These are phyloP conservation scores for Kazachstania africana DNA, from an alignment of 805 yeast species.

Conservation along the genomic window DNA sequence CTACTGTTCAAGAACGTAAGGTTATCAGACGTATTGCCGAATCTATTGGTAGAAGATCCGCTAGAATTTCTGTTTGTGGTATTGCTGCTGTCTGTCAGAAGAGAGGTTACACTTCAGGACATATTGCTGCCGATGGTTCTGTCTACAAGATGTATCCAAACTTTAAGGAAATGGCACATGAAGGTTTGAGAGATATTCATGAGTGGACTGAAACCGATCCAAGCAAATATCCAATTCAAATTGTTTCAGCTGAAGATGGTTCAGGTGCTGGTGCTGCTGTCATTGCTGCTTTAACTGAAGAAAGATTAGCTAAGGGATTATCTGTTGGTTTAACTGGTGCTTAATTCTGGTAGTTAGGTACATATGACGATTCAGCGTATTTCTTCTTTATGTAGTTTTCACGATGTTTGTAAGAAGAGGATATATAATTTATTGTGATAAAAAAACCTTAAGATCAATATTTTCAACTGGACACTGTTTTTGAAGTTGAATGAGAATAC, in stretches of 20 bases:
- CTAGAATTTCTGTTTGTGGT: conserved; percentile 87
- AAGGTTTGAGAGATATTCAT: conserved; percentile 77
- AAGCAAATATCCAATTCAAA: conserved; percentile 58
- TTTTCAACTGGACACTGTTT: too few species aligned
- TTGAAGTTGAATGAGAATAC: too few species aligned
- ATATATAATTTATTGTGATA: too few species aligned
- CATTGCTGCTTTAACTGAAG: conserved; percentile 86
- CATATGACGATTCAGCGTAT: not conserved
- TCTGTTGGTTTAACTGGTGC: conserved; percentile 40
- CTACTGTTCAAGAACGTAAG: conserved; percentile 72
- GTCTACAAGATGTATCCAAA: conserved; percentile 87
- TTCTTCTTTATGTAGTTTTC: not conserved
- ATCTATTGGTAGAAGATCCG: conserved; percentile 80
- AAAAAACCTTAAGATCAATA: too few species aligned
- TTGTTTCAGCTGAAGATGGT: conserved; percentile 94
- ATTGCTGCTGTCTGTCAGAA: conserved; percentile 86
- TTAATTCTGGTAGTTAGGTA: not conserved
- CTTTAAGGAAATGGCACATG: conserved; percentile 78
- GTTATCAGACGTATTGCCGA: conserved; percentile 72
- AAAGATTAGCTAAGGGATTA: conserved; percentile 56
- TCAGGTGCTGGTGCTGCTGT: conserved; percentile 97
- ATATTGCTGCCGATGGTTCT: conserved; percentile 95
- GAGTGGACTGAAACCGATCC: conserved; percentile 47
- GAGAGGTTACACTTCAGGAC: conserved; percentile 63
- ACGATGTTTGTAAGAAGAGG: too few species aligned